Evolutionary conservation across 2,329 filamentous ascomycete genomes (phyloP), one percentile per base, ranked within the genome.

Genomic region (Colletotrichum destructivum): DNA sequence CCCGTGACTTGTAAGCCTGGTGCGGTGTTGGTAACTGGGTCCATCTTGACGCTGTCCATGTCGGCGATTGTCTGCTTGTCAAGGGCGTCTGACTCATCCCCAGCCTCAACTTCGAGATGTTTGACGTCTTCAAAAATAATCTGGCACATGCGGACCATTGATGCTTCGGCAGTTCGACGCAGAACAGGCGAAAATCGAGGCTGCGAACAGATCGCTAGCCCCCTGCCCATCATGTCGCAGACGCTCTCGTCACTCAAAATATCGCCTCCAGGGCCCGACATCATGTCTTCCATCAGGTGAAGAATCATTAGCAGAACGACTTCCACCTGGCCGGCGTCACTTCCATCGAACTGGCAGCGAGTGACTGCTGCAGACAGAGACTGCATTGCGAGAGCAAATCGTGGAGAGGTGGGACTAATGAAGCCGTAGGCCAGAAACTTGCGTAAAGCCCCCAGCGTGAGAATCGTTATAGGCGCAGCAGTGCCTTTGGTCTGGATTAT

Each of bases 141-240:
- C 83, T 99, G 96, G 79, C 96, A 98, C 96, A 99, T 99, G 75
- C 94, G 94, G 56, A 98, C 94, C 95, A 99, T 98, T 66, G 95
- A 93, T 78, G 97, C 96, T 82, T 99, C 96, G 2, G 96, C 96
- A 23, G 95, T 97, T 74, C 95, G 89, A 74, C 96, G 91, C 66
- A 99, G 85, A 4, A 98, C 91, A 77, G 98, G 95, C 12, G 95
- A 98, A 73, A 98, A 91, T 66, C 96, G 91, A 66, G 94, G 90
- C 79, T 98, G 95, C 74, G 96, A 99, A 85, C 96, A 99, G 86
- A 99, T 98, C 79, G 95, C 98, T 75, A 99, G 83, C 1, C 96
- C 96, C 2, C 95, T 96, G 81, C 98, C 96, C 96, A 99, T 98
- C 95, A 99, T 98, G 81, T 98, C 95, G 80, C 97, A 99, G 13